A percentile compares a stretch with the other conserved stretches of the same genome.
Conservation (phyloP, 108 stramenopile species). For the Discostella stelligeroides region DNA sequence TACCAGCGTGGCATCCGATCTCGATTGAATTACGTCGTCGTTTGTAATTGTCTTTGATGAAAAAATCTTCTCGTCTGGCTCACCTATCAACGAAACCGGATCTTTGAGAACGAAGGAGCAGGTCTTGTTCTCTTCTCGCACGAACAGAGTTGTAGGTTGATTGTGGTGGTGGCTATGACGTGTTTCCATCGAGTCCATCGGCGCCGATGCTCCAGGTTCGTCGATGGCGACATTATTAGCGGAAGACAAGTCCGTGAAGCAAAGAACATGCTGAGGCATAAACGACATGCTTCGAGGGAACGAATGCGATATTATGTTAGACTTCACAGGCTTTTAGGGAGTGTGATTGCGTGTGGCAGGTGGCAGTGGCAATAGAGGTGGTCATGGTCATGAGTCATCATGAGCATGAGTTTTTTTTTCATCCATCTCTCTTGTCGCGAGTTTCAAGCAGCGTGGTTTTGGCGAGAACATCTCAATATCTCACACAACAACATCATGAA, state of each 20-base stretch:
- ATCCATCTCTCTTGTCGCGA: too few species aligned
- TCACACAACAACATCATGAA: too few species aligned
- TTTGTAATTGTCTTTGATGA: too few species aligned
- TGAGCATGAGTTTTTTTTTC: too few species aligned
- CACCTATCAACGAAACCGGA: slow-evolving; percentile 7
- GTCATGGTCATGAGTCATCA: too few species aligned
- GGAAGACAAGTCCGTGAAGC: slow-evolving; percentile 10
- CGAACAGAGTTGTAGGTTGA: slow-evolving; percentile 19
- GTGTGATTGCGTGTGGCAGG: too few species aligned
- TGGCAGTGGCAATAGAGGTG: too few species aligned
- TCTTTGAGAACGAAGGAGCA: slow-evolving; percentile 25
- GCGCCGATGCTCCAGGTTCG: background rate
- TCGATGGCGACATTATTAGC: background rate
- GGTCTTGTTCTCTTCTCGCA: slow-evolving; percentile 36
- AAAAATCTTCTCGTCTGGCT: slow-evolving; percentile 1
- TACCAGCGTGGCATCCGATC: background rate
- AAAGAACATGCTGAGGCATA: slow-evolving; percentile 2
- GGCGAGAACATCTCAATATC: too few species aligned
- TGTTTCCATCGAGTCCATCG: background rate
- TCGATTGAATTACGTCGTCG: background rate
- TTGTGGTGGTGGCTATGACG: background rate
- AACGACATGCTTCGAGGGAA: too few species aligned
- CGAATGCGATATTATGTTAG: too few species aligned
- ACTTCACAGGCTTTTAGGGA: too few species aligned
- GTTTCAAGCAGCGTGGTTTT: too few species aligned